Percentiles rank a stretch among this genome's conserved stretches.
These are phyloP conservation scores for Brassica incana DNA, from an alignment of 345 rosid genomes.

Conservation along the genomic window DNA sequence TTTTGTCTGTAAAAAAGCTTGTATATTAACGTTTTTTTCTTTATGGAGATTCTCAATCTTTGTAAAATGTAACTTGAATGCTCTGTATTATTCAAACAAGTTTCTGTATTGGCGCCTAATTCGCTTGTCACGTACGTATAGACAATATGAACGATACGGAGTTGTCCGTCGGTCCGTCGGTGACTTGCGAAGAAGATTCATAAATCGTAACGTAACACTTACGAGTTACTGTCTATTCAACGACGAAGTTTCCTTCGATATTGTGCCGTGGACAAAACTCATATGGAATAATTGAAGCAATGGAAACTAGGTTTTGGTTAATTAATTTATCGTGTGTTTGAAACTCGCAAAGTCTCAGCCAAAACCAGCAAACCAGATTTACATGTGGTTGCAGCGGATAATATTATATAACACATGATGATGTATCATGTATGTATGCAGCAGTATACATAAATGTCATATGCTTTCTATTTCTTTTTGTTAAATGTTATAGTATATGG, in stretches of 20 bases:
- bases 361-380: not conserved
- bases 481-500: too few species aligned
- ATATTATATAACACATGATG: too few species aligned
- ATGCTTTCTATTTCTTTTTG: too few species aligned
- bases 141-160: not conserved
- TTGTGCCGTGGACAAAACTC: not conserved
- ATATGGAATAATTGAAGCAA: not conserved
- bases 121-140: not conserved
- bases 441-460: too few species aligned
- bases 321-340: not conserved
- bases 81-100: constrained; percentile 5
- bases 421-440: too few species aligned
- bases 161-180: not conserved
- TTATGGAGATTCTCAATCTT: not conserved
- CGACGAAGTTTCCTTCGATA: not conserved
- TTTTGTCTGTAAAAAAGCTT: not conserved
- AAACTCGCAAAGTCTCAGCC: not conserved
- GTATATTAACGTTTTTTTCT: not conserved
- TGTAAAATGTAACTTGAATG: constrained; percentile 14
- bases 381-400: not conserved
- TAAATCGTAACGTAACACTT: constrained; percentile 1
- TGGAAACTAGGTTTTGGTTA: not conserved
- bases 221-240: not conserved
- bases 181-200: not conserved
- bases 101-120: not conserved